Conservation (phyloP, 23 red algal species). For the Gracilaria caudata region DNA sequence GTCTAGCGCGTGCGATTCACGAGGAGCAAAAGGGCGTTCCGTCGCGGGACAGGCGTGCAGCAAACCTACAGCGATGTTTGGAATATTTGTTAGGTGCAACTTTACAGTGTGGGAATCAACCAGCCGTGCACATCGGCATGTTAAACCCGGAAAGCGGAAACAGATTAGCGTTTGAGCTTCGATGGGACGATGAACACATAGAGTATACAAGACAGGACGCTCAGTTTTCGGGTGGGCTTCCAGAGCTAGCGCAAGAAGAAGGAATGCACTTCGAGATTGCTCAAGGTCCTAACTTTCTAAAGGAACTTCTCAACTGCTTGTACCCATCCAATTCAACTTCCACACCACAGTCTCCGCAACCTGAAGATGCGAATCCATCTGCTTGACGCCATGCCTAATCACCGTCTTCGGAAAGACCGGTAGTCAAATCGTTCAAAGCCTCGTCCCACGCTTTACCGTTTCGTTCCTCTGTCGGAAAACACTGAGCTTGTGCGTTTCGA, state of each 20-base stretch:
- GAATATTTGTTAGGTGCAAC: conserved; percentile 15
- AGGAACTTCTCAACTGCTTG: conserved; percentile 17
- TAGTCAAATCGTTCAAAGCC: conserved; percentile 26
- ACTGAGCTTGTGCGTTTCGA: neutral
- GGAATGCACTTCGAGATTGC: conserved; percentile 26
- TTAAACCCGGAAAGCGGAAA: conserved; percentile 6
- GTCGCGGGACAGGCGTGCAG: neutral
- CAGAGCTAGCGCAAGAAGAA: conserved; percentile 14
- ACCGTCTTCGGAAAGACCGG: neutral
- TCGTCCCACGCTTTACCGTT: conserved; percentile 36
- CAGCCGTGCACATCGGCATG: conserved; percentile 14
- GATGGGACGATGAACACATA: conserved; percentile 13
- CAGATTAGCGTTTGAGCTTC: conserved; percentile 13
- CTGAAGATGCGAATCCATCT: neutral
- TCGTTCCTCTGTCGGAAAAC: neutral
- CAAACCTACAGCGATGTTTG: conserved; percentile 1
- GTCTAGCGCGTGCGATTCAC: conserved; percentile 16
- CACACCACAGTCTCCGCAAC: conserved; percentile 13
- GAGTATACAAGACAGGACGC: conserved; percentile 11
- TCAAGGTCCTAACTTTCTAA: conserved; percentile 13
- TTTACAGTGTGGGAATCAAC: conserved; percentile 19
- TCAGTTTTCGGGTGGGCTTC: conserved; percentile 19
- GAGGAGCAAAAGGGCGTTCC: conserved; percentile 10
- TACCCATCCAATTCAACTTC: neutral
- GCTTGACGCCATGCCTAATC: neutral